Evolutionary conservation across 768 basidiomycete species (phyloP), one percentile per base, ranked within the genome.

Genomic region (Kwoniella dejecticola): DNA sequence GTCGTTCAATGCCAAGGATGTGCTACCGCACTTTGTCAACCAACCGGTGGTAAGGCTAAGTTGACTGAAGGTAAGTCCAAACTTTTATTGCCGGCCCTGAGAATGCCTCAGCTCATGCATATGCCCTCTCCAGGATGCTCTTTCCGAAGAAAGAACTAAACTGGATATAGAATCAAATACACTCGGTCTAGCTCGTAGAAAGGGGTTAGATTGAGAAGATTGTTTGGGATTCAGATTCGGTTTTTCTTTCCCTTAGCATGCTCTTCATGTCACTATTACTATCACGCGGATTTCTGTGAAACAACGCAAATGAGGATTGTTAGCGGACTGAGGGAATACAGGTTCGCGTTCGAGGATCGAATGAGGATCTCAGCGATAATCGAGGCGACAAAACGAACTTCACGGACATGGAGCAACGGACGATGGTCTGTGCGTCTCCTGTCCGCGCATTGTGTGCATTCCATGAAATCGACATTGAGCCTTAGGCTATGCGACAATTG

Each of bases 11-110:
- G 96, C 80, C 85, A 85, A 57, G 88, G 90, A 49, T 99, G 96
- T 85, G 86, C 90, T 57, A 89, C 88, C 72, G 89, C 97, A 63
- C 84, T 99, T 71, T 97, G 94, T 86, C 95, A 97, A 80, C 95
- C 95, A 55, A 95, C 92, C 31, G 94, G 96, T 83, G 96, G 96
- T 83, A 95, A 88, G 84, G 94, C 94, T 69, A 87, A 93, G 78
- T 82, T 99, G 82, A 97, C 95, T 57, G 96, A 99, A 83, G 96
- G 95, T 96, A 78, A 72, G 88, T 81, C 21, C 11, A 41, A 15
- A 4, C 38, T 54, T 48, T 2, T n/a, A 11, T 26, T 3, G 17
- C 46, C 24, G 42, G 31, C 21, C 2, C 6, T 17, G 4, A 1
- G 13, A 13, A 21, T 31, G n/a, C 42, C 4, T 27, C 41, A 54